Conservation (phyloP, 169 alveolate genomes). For the Cryptosporidium tyzzeri region DNA sequence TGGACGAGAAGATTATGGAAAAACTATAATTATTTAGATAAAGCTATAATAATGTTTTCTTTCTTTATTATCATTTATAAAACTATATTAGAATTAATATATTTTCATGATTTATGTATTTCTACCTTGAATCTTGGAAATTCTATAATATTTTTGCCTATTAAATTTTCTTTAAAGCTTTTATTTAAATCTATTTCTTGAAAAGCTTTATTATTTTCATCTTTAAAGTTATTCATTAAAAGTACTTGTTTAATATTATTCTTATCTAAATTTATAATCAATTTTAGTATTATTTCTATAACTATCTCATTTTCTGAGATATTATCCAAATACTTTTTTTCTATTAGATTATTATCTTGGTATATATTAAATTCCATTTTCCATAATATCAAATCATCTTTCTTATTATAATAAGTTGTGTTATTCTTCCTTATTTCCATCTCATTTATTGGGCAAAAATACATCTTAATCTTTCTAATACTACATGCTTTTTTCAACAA, state of each 20-base stretch:
- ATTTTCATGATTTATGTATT: neutral
- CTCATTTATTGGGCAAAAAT: constrained; percentile 62
- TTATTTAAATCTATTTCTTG: constrained; percentile 21
- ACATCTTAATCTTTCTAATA: constrained; percentile 35
- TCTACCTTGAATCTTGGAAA: constrained; percentile 52
- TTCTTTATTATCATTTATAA: neutral
- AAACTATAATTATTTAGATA: constrained; percentile 20
- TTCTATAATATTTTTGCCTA: constrained; percentile 38
- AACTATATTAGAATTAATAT: neutral
- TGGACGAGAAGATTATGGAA: constrained; percentile 62
- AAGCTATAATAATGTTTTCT: neutral
- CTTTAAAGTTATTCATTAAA: neutral
- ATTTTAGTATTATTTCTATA: neutral
- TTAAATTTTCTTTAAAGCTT: constrained; percentile 43
- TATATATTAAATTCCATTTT: constrained; percentile 34
- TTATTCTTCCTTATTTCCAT: constrained; percentile 59
- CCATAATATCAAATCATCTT: constrained; percentile 40
- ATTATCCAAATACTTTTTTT: constrained; percentile 6
- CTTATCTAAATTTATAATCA: neutral
- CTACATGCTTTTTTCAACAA: constrained; percentile 53
- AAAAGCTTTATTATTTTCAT: neutral
- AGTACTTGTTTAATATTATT: neutral
- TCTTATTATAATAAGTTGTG: constrained; percentile 55
- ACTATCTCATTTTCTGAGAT: constrained; percentile 31
- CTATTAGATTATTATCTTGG: neutral